Evolutionary conservation across 306 rosid species (phyloP), one percentile per base, ranked within the genome.

Genomic region (Rosa rugosa): DNA sequence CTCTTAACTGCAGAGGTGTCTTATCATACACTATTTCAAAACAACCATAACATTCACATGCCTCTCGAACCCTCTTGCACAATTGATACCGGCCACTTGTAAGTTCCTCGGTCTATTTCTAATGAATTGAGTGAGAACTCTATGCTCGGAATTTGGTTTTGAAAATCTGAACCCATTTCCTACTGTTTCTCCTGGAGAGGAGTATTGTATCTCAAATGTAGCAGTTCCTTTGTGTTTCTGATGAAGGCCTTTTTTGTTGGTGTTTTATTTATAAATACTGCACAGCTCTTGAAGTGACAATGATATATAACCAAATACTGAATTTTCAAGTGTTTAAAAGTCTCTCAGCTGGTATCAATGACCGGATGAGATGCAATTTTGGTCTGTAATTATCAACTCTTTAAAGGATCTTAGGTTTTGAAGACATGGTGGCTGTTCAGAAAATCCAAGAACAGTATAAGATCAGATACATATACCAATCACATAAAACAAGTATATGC

Each of bases 11-110:
- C 31, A 27, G 2, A 27, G 31, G 31, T 27, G 2, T 27, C 31
- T 27, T 27, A 27, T 27, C 31, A 27, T 27, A 2, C 31, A 27
- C 31, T 27, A 27, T 27, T 27, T 27, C 31, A 27, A 27, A 27
- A 27, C 31, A 27, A 27, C 31, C 31, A 27, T 27, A 27, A 27
- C 31, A 27, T 27, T 27, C 1, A 27, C 31, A 27, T 27, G 31
- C 31, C 31, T 27, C 31, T 27, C 31, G 2, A 27, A 86, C 92
- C 74, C 49, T 83, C 83, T 45, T 71, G 83, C 85, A 68, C 87
- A 83, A 42, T 5, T 14, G 47, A 17, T 68, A 69, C 92, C n/a
- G n/a, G n/a, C n/a, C 86, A 1, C 18, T 17, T 63, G 40, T 78
- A 83, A 23, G 79, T 54, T 34, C 73, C 85, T 75, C 79, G 80